Evolutionary conservation across 768 basidiomycete species (phyloP).

Genomic region (Chalciporus sphaerocephalus): DNA sequence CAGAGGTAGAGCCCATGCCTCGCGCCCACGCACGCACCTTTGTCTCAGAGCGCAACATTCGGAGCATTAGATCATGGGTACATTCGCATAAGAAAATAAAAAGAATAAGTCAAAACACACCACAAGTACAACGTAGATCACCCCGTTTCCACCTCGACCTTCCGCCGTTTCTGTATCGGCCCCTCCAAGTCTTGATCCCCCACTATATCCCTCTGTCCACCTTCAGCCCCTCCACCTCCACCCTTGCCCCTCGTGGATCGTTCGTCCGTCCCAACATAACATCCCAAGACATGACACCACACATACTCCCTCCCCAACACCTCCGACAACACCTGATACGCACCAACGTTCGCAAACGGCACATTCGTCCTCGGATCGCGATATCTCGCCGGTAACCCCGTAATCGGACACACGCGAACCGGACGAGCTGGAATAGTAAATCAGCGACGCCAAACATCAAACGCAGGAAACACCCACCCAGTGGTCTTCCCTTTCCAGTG

Average conservation of each 20-base stretch:
- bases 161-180: slow-evolving; percentile 14
- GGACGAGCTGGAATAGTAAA: slow-evolving; percentile 50
- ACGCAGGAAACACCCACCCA: slow-evolving; percentile 40
- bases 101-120: too few relatives aligned
- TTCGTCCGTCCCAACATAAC: slow-evolving; percentile 32
- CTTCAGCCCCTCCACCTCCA: background rate
- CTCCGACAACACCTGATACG: slow-evolving; percentile 59
- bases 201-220: background rate
- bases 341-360: slow-evolving; percentile 68
- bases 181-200: slow-evolving; percentile 9
- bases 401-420: slow-evolving; percentile 66
- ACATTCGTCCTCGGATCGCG: slow-evolving; percentile 74
- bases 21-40: too few relatives aligned
- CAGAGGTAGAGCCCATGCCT: too few relatives aligned
- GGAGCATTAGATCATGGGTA: too few relatives aligned
- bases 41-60: too few relatives aligned
- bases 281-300: slow-evolving; percentile 50
- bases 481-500: slow-evolving; percentile 58
- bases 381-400: slow-evolving; percentile 74
- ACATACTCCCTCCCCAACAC: slow-evolving; percentile 64
- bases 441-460: background rate
- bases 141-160: slow-evolving; percentile 2
- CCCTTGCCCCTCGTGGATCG: background rate
- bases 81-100: too few relatives aligned
- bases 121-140: background rate